Evolutionary conservation across 2,329 filamentous ascomycete species (phyloP).

Genomic region (Sarocladiaceae sp.): DNA sequence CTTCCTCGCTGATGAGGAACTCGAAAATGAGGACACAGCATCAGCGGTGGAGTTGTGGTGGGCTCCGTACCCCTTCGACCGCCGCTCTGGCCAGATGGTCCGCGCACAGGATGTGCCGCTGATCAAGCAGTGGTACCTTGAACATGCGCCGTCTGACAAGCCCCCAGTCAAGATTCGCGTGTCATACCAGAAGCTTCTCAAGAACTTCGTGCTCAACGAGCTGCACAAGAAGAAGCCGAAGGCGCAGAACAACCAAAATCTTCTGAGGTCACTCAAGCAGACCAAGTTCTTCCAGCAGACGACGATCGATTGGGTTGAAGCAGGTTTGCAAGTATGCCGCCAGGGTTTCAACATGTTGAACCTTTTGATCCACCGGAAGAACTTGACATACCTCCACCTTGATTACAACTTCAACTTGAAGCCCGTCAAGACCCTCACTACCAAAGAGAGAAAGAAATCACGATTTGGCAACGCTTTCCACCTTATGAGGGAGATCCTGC

Average conservation of each 20-base stretch:
- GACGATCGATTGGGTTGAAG: conserved; percentile 98
- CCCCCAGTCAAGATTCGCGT: conserved; percentile 97
- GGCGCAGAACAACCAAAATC: conserved; percentile 89
- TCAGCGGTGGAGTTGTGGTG: conserved; percentile 95
- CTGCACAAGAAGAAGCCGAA: conserved; percentile 95
- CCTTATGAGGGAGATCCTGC: conserved; percentile 94
- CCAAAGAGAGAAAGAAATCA: conserved; percentile 98
- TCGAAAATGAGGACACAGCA: conserved; percentile 85
- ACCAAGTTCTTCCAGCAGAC: conserved; percentile 99
- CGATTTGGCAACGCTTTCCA: conserved; percentile 99
- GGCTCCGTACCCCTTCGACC: conserved; percentile 95
- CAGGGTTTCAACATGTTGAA: conserved; percentile 99
- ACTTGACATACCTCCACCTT: conserved; percentile 94
- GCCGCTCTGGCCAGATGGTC: conserved; percentile 92
- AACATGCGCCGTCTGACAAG: conserved; percentile 79
- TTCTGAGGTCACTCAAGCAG: conserved; percentile 84
- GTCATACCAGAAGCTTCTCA: conserved; percentile 96
- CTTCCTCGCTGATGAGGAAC: conserved; percentile 83
- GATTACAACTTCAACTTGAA: conserved; percentile 99
- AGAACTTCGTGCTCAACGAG: conserved; percentile 94
- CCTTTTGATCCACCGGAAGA: conserved; percentile 94
- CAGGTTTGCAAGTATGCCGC: conserved; percentile 93
- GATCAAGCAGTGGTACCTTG: conserved; percentile 97
- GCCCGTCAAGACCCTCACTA: conserved; percentile 96
- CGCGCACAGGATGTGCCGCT: conserved; percentile 94